Evolutionary conservation across 2,329 filamentous ascomycete genomes (phyloP).

Genomic region (Oidium heveae): DNA sequence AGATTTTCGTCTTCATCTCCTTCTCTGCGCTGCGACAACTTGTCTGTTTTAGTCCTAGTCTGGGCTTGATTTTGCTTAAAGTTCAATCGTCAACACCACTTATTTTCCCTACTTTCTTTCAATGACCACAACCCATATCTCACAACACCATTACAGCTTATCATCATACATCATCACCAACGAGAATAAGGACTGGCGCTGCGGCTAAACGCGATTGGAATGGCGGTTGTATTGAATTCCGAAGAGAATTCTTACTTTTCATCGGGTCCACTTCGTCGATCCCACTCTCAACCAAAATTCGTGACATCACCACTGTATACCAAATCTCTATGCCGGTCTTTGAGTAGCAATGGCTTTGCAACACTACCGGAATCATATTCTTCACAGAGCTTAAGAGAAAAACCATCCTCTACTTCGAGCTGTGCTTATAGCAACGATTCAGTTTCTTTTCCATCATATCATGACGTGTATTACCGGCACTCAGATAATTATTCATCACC

Average conservation of each 20-base stretch:
- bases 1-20: no score
- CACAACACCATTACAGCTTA: background rate
- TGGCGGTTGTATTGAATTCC: conserved; percentile 16
- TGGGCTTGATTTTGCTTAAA: background rate
- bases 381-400: background rate
- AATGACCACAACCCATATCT: background rate
- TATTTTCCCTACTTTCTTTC: no score
- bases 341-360: conserved; percentile 9
- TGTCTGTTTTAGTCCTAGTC: background rate
- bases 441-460: conserved; percentile 19
- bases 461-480: conserved; percentile 14
- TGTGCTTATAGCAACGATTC: conserved; percentile 62
- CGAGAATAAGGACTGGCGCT: background rate
- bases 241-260: conserved; percentile 33
- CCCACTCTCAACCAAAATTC: conserved; percentile 34
- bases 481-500: conserved; percentile 25
- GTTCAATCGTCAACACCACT: no score
- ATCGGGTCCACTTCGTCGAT: conserved; percentile 27
- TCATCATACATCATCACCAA: background rate
- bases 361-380: conserved; percentile 15
- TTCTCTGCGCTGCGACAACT: background rate
- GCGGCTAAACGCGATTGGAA: conserved; percentile 2
- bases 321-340: conserved; percentile 21
- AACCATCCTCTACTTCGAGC: conserved; percentile 28
- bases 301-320: conserved; percentile 21